Conservation (phyloP, 2,329 filamentous ascomycete species). For the Apiospora malaysiana region DNA sequence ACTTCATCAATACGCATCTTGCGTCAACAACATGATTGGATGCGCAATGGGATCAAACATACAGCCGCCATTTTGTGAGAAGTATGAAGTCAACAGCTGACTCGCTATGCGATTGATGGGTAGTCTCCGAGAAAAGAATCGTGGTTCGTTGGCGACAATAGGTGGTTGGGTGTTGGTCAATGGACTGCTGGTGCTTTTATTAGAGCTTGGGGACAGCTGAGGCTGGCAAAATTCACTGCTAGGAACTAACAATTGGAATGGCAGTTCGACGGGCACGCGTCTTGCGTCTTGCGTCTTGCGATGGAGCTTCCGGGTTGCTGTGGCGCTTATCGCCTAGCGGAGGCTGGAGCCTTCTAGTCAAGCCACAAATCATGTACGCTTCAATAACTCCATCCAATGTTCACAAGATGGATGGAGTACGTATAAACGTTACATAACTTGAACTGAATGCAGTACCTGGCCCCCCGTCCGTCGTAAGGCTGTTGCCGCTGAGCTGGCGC, state of each 20-base stretch:
- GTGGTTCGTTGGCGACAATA: background rate
- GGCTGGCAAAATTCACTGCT: conserved; percentile 21
- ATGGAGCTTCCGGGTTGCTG: background rate
- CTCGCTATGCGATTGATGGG: background rate
- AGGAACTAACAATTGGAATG: background rate
- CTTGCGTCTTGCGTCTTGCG: conserved; percentile 9
- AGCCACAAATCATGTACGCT: background rate
- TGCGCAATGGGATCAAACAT: conserved; percentile 37
- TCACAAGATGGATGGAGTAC: too few species aligned
- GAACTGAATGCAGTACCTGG: too few species aligned
- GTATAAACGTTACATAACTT: too few species aligned
- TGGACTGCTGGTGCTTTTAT: conserved; percentile 28
- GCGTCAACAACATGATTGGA: background rate
- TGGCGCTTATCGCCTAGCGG: background rate
- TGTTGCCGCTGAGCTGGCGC: too few species aligned
- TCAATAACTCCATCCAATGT: too few species aligned
- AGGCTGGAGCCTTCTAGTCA: background rate
- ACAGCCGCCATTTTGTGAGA: conserved; percentile 58
- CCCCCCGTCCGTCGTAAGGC: too few species aligned
- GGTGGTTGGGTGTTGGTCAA: background rate
- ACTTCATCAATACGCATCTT: too few species aligned
- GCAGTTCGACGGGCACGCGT: background rate
- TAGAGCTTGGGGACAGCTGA: conserved; percentile 51
- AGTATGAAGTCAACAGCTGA: background rate
- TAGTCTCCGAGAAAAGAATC: background rate